These are phyloP conservation scores for Copromyces sp. DNA, from an alignment of 495 filamentous ascomycete species.

Conservation along the genomic window DNA sequence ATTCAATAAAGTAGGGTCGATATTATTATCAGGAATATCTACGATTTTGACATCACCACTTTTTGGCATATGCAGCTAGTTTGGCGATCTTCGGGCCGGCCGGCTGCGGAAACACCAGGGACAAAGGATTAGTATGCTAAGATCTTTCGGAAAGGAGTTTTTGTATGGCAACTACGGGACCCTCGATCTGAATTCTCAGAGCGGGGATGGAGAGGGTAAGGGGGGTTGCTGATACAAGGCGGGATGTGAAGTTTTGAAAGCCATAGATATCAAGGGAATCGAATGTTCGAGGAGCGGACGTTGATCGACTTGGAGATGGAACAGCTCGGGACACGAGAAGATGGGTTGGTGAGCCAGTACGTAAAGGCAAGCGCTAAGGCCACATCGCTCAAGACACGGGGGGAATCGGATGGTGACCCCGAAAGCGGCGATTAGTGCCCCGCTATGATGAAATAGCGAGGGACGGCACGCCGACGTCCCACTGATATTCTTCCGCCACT, in stretches of 20 bases:
- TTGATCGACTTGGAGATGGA: background rate
- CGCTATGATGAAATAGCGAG: background rate
- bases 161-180: background rate
- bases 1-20: too few relatives aligned
- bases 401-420: background rate
- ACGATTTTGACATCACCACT: too few relatives aligned
- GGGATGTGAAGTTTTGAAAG: background rate
- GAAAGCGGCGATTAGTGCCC: background rate
- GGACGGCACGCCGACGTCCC: background rate
- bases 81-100: background rate
- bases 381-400: too few relatives aligned
- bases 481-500: background rate
- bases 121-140: background rate
- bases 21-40: too few relatives aligned
- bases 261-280: background rate
- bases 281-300: background rate
- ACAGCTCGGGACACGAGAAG: background rate
- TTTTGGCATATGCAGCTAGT: background rate
- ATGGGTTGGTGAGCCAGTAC: background rate
- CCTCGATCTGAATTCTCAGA: background rate
- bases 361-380: background rate
- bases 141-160: background rate
- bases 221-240: background rate
- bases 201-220: background rate
- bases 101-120: background rate